Evolutionary conservation across 2,329 filamentous ascomycete genomes (phyloP), one percentile per base, ranked within the genome.

Genomic region (Atkinsonella texensis): DNA sequence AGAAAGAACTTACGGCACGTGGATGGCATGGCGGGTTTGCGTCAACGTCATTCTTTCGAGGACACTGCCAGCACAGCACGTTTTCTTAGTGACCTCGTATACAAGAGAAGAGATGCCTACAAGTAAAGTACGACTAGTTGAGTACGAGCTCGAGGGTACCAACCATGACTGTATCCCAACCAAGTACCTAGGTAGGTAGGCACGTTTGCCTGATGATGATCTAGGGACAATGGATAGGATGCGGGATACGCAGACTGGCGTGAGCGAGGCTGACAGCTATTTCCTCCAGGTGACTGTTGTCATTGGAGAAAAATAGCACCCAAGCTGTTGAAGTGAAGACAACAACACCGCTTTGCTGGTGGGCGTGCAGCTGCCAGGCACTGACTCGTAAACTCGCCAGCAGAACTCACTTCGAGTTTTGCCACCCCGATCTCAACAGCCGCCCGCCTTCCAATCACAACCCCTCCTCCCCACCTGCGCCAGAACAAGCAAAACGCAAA

Each of bases 1-100:
- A 28, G 46, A 48, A 10, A 40, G 17, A 54, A 63, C 84, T 67
- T 70, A 89, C 85, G 55, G 90, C 91, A 63, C 85, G 80, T 53
- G 89, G 80, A 72, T 95, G 89, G 63, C 90, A 96, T 23, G 90
- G 85, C 55, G 88, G 87, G 61, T 87, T 80, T 38, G 80, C 78
- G 53, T 79, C 79, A 38, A 94, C 67, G 65, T 90, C 87, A 62
- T 86, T 76, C 60, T 88, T 81, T 13, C 84, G 66, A 12, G 58
- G 53, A 48, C 57, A 48, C 53, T 61, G 45, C 17, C 13, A 5
- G 2, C 13, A 23, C 10, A 28, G 2, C 9, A 35, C 10, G 15
- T 2, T 4, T 49, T 2, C 28, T 43, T 9, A 49, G 47, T 49
- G 17, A 28, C 6, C 17, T 33, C 46, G 20, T 46, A 12, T 15